Percentiles rank a stretch among this genome's conserved stretches.
Conservation (phyloP, 2,329 filamentous ascomycete genomes). For the Fusarium poae region DNA sequence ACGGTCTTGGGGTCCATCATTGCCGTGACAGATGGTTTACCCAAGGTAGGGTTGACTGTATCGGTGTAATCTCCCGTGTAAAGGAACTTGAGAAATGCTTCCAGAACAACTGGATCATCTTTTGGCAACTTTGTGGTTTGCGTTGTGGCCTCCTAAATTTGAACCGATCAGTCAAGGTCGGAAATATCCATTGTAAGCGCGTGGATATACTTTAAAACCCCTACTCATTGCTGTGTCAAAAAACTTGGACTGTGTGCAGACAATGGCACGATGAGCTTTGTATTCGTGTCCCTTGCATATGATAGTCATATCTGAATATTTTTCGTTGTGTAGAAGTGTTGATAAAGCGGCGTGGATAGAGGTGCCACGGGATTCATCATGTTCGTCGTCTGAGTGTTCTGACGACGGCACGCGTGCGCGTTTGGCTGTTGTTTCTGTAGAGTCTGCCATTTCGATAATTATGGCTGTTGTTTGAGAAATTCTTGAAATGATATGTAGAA, state of each 20-base stretch:
- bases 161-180: not conserved
- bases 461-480: not conserved
- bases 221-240: conserved; percentile 46
- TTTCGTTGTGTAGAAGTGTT: conserved; percentile 16
- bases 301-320: conserved; percentile 54
- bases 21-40: not conserved
- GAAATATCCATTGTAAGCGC: not conserved
- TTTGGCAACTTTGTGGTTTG: conserved; percentile 46
- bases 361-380: not conserved
- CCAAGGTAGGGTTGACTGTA: not conserved
- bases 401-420: not conserved
- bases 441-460: not conserved
- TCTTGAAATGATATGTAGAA: not conserved
- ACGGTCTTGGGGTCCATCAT: conserved; percentile 2
- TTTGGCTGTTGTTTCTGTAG: not conserved
- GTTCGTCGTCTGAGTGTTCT: not conserved
- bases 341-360: not conserved
- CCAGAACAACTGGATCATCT: conserved; percentile 48
- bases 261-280: conserved; percentile 51
- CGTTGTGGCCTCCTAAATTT: conserved; percentile 34
- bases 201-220: conserved; percentile 44
- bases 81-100: conserved; percentile 50
- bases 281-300: conserved; percentile 48
- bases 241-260: conserved; percentile 55
- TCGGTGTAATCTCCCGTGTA: conserved; percentile 46